Conservation (phyloP, 208 protist genomes). For the Leishmania gerbilli region DNA sequence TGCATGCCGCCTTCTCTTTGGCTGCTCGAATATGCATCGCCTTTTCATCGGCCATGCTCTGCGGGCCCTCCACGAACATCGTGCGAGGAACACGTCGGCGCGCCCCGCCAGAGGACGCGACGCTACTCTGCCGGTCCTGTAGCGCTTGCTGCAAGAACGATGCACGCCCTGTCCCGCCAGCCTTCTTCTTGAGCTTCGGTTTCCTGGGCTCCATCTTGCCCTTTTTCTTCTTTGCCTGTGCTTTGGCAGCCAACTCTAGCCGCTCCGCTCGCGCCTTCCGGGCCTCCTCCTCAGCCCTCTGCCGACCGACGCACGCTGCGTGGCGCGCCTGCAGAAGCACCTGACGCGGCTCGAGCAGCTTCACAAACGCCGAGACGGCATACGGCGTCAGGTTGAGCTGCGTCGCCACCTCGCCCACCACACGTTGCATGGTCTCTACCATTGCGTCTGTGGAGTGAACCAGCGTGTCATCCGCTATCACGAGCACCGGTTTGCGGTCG, state of each 20-base stretch:
- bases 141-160: slow-evolving; percentile 13
- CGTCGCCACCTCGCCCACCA: slow-evolving; percentile 4
- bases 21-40: slow-evolving; percentile 37
- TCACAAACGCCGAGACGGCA: slow-evolving; percentile 10
- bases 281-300: slow-evolving; percentile 47
- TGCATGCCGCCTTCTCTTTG: slow-evolving; percentile 27
- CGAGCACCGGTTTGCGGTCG: slow-evolving; percentile 49
- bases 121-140: slow-evolving; percentile 15
- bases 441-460: slow-evolving; percentile 6
- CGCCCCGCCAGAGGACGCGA: not conserved
- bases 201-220: slow-evolving; percentile 40
- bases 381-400: slow-evolving; percentile 16
- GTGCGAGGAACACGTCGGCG: slow-evolving; percentile 16
- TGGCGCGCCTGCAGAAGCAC: slow-evolving; percentile 35
- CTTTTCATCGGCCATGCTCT: slow-evolving; percentile 36
- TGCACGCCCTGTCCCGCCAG: not conserved
- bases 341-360: slow-evolving; percentile 23
- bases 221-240: slow-evolving; percentile 49
- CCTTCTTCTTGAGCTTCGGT: slow-evolving; percentile 33
- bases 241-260: slow-evolving; percentile 54
- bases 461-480: slow-evolving; percentile 50
- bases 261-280: slow-evolving; percentile 61
- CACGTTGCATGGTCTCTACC: slow-evolving; percentile 14
- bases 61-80: slow-evolving; percentile 18
- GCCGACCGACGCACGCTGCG: slow-evolving; percentile 23